Percentiles rank a stretch among this genome's conserved stretches.
phyloP scores from a whole-genome alignment of 306 rosid genomes.

The Echinosophora koreensis region DNA sequence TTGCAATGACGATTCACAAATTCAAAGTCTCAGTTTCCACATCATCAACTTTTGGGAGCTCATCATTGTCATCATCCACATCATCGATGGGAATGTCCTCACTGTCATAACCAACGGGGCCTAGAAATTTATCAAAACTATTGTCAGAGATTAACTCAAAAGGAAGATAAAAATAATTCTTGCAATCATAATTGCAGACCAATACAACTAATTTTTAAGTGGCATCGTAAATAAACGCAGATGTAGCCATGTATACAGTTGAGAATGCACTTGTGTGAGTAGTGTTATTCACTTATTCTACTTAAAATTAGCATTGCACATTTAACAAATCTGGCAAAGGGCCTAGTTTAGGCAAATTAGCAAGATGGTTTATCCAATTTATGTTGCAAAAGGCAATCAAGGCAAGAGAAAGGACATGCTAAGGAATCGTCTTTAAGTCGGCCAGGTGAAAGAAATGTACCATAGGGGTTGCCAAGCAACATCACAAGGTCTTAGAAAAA shows the following conservation, averaged over 20 bases:
- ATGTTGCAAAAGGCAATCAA: background rate
- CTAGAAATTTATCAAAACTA: constrained; percentile 42
- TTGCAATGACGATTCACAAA: constrained; percentile 35
- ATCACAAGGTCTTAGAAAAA: background rate
- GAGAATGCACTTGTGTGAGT: background rate
- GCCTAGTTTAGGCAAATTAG: constrained; percentile 5
- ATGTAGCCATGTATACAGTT: background rate
- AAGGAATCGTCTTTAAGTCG: constrained; percentile 6
- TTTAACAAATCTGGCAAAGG: constrained; percentile 6
- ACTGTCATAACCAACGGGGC: constrained; percentile 50
- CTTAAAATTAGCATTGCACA: constrained; percentile 2
- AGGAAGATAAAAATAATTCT: background rate
- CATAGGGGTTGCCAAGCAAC: background rate
- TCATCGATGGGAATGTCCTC: constrained; percentile 89
- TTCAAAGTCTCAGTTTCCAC: constrained; percentile 47
- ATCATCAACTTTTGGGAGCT: constrained; percentile 44
- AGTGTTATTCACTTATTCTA: background rate
- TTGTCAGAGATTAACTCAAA: constrained; percentile 12
- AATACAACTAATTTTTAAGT: constrained; percentile 18
- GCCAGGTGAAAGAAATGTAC: constrained; percentile 7
- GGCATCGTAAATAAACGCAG: background rate
- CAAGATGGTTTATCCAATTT: background rate
- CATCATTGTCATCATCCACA: constrained; percentile 70
- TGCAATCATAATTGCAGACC: constrained; percentile 7
- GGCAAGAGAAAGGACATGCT: constrained; percentile 4